phyloP scores from a whole-genome alignment of 129 eudicot species.

The Sambucus nigra region DNA sequence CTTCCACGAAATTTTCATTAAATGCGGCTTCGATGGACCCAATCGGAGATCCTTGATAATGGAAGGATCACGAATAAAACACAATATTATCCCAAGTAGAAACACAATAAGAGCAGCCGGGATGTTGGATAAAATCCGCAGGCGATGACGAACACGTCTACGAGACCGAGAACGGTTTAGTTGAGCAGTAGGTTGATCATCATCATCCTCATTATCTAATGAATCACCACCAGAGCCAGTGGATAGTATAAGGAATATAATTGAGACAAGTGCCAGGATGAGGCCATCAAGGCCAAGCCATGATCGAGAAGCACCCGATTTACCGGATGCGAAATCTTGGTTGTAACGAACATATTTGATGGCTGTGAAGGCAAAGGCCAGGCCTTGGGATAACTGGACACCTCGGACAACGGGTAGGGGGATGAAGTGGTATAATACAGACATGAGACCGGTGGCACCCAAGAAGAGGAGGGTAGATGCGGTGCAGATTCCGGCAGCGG shows the following conservation, averaged over 20 bases:
- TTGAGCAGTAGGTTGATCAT: not conserved
- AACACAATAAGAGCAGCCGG: conserved; percentile 59
- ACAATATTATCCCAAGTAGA: conserved; percentile 32
- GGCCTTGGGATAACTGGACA: conserved; percentile 75
- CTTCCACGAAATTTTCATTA: conserved; percentile 52
- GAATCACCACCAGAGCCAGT: conserved; percentile 46
- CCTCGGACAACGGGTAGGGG: conserved; percentile 84
- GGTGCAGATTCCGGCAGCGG: conserved; percentile 66
- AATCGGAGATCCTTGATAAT: conserved; percentile 29
- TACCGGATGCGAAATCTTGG: conserved; percentile 46
- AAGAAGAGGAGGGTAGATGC: conserved; percentile 54
- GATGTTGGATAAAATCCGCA: conserved; percentile 34
- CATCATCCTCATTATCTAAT: not conserved
- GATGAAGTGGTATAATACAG: conserved; percentile 44
- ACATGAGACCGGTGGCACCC: conserved; percentile 74
- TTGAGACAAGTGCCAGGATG: conserved; percentile 31
- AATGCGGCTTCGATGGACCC: conserved; percentile 52
- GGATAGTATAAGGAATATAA: conserved; percentile 36
- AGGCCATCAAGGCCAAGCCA: conserved; percentile 61
- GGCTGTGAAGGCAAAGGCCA: conserved; percentile 62
- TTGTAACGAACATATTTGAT: conserved; percentile 56
- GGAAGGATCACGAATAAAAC: conserved; percentile 55
- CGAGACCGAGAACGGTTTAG: conserved; percentile 2
- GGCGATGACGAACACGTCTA: conserved; percentile 19
- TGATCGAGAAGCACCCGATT: conserved; percentile 34